Base-by-base conservation (phyloP, 306 rosid species). In the Trifolium repens region DNA sequence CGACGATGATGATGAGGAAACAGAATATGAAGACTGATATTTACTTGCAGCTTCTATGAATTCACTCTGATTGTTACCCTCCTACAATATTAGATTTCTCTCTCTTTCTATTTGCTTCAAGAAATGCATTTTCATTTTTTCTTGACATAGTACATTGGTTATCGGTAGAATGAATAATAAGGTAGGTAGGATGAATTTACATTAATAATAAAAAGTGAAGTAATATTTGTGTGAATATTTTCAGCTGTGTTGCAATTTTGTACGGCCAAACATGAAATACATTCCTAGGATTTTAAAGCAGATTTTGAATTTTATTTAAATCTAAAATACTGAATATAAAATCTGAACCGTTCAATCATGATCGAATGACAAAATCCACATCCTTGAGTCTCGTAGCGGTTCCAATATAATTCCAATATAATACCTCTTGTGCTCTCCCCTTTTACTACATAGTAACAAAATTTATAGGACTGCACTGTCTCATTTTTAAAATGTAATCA, bases 1-100 rank as follows among this genome's bases (percentile, higher is more conserved):
- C 0, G 94, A 90, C 32, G 99, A 94, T 2, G 99, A 94, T 49
- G 97, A 94, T 61, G 98, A 94, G 69, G 99, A 94, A 85, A 94
- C 99, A 5, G 99, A 94, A 73, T 80, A 91, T 60, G 97, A 92
- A 85, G 99, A 92, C 87, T 85, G 84, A 84, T 74, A 50, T 37
- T 69, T 46, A 49, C 61, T n/a, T 61, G 37, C 72, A 44, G 52
- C 72, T 49, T 53, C 77, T 26, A 24, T 58, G 37, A 26, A 26
- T 64, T 43, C 52, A 16, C 7, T 26, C 60, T 34, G 14, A 34
- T 78, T 58, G 67, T 43, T 15, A 76, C 74, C 63, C 30, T 47
- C 24, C 27, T 3, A 14, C 16, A 40, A 52, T 27, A 22, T 50
- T 4, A 73, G 47, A 9, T 63, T 53, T 40, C 1, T 19, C 42